These are phyloP conservation scores for Plasmodium knowlesi DNA, from an alignment of 169 alveolate species.

Conservation along the genomic window DNA sequence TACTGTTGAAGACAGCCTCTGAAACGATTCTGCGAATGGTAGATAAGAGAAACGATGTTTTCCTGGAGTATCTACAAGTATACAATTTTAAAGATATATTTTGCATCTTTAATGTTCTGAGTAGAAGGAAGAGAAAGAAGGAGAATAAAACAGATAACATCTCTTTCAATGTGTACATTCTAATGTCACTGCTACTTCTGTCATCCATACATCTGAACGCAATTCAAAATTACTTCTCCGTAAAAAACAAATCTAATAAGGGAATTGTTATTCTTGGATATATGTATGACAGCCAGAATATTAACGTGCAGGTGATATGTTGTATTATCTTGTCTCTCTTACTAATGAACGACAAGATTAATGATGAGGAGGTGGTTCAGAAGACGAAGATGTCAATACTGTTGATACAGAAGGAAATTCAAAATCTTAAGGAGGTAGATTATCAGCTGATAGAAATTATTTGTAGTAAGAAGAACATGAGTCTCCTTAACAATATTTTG, in stretches of 20 bases:
- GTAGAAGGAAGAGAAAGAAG: slow-evolving; percentile 12
- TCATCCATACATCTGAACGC: slow-evolving; percentile 53
- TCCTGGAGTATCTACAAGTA: slow-evolving; percentile 22
- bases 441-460: slow-evolving; percentile 66
- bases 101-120: slow-evolving; percentile 22
- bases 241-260: slow-evolving; percentile 21
- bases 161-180: slow-evolving; percentile 21
- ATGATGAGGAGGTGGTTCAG: slow-evolving; percentile 35
- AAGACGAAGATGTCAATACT: slow-evolving; percentile 60
- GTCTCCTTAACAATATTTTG: slow-evolving; percentile 5
- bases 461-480: slow-evolving; percentile 55
- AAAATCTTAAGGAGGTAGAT: slow-evolving; percentile 38
- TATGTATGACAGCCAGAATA: slow-evolving; percentile 64
- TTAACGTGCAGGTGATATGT: slow-evolving; percentile 61
- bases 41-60: slow-evolving; percentile 43
- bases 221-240: slow-evolving; percentile 43
- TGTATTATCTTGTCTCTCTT: slow-evolving; percentile 46
- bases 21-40: slow-evolving; percentile 50
- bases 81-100: slow-evolving; percentile 43
- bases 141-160: slow-evolving; percentile 5
- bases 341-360: slow-evolving; percentile 31
- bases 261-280: slow-evolving; percentile 32
- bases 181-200: slow-evolving; percentile 19
- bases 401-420: slow-evolving; percentile 45
- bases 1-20: slow-evolving; percentile 37